phyloP scores from a whole-genome alignment of 805 yeast species.

The Brettanomyces sp. region DNA sequence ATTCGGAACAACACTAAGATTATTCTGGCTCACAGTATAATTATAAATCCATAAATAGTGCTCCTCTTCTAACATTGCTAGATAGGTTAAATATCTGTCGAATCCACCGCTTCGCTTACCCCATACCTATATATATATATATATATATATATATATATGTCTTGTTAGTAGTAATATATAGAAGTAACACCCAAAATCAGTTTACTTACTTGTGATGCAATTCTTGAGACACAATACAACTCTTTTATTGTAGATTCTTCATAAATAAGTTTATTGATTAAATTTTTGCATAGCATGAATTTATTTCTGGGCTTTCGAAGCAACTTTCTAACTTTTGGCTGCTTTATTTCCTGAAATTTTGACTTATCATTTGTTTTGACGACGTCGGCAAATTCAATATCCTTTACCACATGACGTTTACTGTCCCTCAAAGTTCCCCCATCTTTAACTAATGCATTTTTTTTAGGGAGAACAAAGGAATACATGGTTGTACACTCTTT shows the following conservation, averaged over 20 bases:
- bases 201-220: neutral
- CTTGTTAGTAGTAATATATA: too few relatives aligned
- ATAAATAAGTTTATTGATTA: neutral
- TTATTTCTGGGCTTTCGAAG: neutral
- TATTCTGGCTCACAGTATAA: neutral
- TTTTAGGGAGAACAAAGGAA: neutral
- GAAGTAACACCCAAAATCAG: too few relatives aligned
- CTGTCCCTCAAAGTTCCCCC: neutral
- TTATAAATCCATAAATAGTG: neutral
- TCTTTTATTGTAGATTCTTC: neutral
- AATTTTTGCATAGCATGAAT: neutral
- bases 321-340: neutral
- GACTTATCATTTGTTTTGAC: neutral
- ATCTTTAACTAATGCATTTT: neutral
- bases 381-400: neutral
- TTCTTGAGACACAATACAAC: neutral
- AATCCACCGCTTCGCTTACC: neutral
- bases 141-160: too few relatives aligned
- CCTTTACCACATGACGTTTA: neutral
- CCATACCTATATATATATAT: neutral
- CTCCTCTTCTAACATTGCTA: neutral
- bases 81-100: neutral
- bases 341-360: neutral
- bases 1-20: too few relatives aligned
- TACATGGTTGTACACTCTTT: neutral